Evolutionary conservation across 1,139 yeast genomes (phyloP).

Genomic region (Blastobotrys capitulatus): DNA sequence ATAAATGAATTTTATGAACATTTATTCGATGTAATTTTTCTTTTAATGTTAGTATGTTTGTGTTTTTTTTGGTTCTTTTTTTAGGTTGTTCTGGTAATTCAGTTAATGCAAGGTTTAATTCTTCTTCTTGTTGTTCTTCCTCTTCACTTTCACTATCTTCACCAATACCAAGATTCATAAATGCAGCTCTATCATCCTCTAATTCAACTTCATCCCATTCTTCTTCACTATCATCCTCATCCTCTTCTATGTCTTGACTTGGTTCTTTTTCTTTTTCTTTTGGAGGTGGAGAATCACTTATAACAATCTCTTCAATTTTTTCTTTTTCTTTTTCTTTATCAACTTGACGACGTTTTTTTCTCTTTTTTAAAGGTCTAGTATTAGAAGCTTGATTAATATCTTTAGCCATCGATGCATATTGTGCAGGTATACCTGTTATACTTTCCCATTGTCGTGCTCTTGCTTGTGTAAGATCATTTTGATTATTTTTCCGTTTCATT

Average conservation of each 20-base stretch:
- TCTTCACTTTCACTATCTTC: constrained; percentile 23
- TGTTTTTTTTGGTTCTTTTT: constrained; percentile 11
- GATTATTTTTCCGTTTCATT: background rate
- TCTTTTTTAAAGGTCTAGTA: constrained; percentile 25
- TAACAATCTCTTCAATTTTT: constrained; percentile 29
- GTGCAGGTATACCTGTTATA: constrained; percentile 31
- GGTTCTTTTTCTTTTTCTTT: constrained; percentile 5
- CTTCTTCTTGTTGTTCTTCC: constrained; percentile 14
- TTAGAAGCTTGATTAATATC: constrained; percentile 26
- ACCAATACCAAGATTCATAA: background rate
- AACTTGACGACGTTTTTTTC: constrained; percentile 24
- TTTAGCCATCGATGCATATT: constrained; percentile 36
- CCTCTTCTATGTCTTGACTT: constrained; percentile 21
- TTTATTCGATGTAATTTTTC: constrained; percentile 48
- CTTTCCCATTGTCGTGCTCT: constrained; percentile 8
- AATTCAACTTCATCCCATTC: constrained; percentile 32
- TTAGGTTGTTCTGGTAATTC: constrained; percentile 1
- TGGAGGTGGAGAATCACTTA: constrained; percentile 40
- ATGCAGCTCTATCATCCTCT: constrained; percentile 11
- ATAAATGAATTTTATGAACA: constrained; percentile 57
- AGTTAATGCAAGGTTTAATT: constrained; percentile 9
- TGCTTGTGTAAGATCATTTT: background rate
- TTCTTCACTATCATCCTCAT: constrained; percentile 37
- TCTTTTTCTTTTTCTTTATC: background rate
- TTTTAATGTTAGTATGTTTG: constrained; percentile 39